Conservation (phyloP, 2,329 filamentous ascomycete genomes). For the Colletotrichum musicola region DNA sequence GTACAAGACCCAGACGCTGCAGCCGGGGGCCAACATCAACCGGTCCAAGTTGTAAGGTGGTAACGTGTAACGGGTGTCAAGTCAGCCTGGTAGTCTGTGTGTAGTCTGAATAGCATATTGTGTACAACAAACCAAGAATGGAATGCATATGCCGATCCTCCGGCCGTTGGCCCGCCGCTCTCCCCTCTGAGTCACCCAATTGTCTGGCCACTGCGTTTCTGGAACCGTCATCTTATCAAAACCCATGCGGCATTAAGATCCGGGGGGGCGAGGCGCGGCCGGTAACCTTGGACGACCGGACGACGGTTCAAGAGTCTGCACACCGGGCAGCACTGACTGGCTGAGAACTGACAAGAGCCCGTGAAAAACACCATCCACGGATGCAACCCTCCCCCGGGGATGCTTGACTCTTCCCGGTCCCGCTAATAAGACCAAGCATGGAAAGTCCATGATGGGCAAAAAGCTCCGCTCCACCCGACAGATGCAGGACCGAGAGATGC, state of each 20-base stretch:
- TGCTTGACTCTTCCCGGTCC: slow-evolving; percentile 18
- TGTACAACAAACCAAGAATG: slow-evolving; percentile 18
- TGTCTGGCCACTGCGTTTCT: slow-evolving; percentile 15
- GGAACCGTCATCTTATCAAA: neutral
- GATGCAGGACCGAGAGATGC: slow-evolving; percentile 17
- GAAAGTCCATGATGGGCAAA: neutral
- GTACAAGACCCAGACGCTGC: slow-evolving; percentile 60
- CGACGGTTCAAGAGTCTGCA: slow-evolving; percentile 10
- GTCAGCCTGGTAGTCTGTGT: slow-evolving; percentile 6
- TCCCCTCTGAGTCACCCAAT: slow-evolving; percentile 32
- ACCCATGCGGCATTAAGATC: slow-evolving; percentile 28
- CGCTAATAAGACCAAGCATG: slow-evolving; percentile 3
- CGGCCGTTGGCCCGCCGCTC: slow-evolving; percentile 33
- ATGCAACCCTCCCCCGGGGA: slow-evolving; percentile 16
- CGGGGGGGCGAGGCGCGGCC: neutral
- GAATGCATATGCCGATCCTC: slow-evolving; percentile 9
- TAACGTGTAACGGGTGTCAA: slow-evolving; percentile 17
- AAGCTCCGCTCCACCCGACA: slow-evolving; percentile 15
- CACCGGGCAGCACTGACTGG: slow-evolving; percentile 30
- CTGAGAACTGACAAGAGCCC: neutral
- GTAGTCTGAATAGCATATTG: slow-evolving; percentile 4
- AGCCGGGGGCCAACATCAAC: slow-evolving; percentile 67
- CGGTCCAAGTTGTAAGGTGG: slow-evolving; percentile 58
- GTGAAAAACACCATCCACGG: neutral
- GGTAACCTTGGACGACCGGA: slow-evolving; percentile 36